Base-by-base conservation (phyloP, 2,329 filamentous ascomycete genomes). In the Cladorrhinum sp. region DNA sequence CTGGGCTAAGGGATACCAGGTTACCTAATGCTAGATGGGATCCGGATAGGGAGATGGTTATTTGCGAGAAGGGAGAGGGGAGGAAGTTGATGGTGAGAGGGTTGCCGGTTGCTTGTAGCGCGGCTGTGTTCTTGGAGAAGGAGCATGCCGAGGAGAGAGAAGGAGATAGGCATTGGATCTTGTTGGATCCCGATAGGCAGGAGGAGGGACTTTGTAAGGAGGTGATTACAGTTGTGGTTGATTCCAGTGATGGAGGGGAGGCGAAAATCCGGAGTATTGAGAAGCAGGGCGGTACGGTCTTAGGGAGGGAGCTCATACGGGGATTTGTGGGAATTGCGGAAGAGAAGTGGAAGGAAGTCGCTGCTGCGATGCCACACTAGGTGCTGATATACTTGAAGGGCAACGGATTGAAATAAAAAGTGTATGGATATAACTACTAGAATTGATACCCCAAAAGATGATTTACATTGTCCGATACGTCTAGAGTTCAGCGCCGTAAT, bases 171-270 rank as follows among this genome's bases (percentile, higher is more conserved):
- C 81, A 79, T 70, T 96, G 92, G 91, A 78, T 97, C 2, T 76
- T 99, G 60, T 85, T 90, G 6, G 95, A 99, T 76, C 92, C 92
- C 2, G 95, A 99, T 76, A 85, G 86, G 22, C 88, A 96, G 67
- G 95, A 99, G 77, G 95, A 98, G 77, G 85, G 83, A 8, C 76
- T 96, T 49, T 96, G 92, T 71, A 81, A 87, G 63, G 95, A 99
- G 79, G 83, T 76, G n/a, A 79, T 95, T n/a, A 93, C 88, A 2
- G 78, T 96, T 32, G 87, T 95, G 53, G 85, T 96, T n/a, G 89
- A 93, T 71, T 78, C 41, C 61, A 45, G 18, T 18, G 41, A n/a
- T 18, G 76, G 71, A n/a, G 82, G 71, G n/a, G 76, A 79, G 54
- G 81, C 79, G 2, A 82, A 81, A 67, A 79, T 96, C 18, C 67